Base-by-base conservation (phyloP, 768 basidiomycete species). In the Pleurotus pulmonarius region DNA sequence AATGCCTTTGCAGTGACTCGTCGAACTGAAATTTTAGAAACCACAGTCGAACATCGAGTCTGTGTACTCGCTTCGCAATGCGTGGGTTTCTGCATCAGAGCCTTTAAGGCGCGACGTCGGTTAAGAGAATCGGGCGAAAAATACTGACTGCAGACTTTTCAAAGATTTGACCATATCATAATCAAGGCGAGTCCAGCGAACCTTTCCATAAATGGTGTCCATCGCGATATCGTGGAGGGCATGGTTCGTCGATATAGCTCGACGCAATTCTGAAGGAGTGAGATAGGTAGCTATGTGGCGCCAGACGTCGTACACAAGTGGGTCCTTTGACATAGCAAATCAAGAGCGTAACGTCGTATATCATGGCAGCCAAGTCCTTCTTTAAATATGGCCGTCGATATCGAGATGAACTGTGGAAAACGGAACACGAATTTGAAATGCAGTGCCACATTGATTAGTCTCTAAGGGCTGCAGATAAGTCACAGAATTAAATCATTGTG, bases 21-120 rank as follows among this genome's bases (percentile, higher is more conserved):
- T 65, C 62, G 15, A 69, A 56, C 20, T 75, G 68, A 56, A 68
- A 68, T 22, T 73, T 67, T 44, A 77, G 64, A 58, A 76, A 76
- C 73, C 76, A 76, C 9, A 72, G 72, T 2, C 72, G 69, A 18
- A 77, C 66, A 39, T 67, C 64, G 12, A 76, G 63, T n/a, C 64
- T 65, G 16, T 66, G 62, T 15, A 76, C 75, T 39, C 67, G 67
- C 16, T 46, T 24, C 0, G 71, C 73, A 38, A 73, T 65, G 3
- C 65, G 49, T 37, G 72, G 72, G 13, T 64, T 64, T 58, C 75
- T 75, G 34, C 4, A 51, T n/a, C 24, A 5, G 16, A 26, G 46
- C 16, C 20, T 25, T 22, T 5, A 45, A 11, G 39, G 51, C 45
- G 22, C 15, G 6, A 12, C 3, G 13, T 24, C n/a, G 24, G n/a